phyloP scores from a whole-genome alignment of 192 early-diverging fungal species.

The Entomortierella parvispora region DNA sequence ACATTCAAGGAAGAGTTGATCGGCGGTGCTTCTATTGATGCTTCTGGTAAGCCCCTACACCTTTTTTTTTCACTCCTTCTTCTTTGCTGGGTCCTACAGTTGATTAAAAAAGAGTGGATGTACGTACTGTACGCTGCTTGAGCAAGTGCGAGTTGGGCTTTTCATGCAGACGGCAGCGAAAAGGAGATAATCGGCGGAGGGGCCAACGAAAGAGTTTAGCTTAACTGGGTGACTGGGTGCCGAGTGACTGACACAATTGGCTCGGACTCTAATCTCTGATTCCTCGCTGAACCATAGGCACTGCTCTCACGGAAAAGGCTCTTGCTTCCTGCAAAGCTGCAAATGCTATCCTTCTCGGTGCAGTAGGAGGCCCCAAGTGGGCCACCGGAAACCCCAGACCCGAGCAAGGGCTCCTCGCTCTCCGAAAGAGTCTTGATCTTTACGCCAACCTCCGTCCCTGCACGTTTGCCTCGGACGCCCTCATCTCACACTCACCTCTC shows the following conservation, averaged over 20 bases:
- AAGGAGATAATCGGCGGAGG: too few relatives aligned
- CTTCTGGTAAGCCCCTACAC: slow-evolving; percentile 70
- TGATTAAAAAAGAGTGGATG: neutral
- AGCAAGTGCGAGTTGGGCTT: neutral
- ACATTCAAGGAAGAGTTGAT: slow-evolving; percentile 85
- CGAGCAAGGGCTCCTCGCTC: slow-evolving; percentile 92
- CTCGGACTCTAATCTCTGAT: too few relatives aligned
- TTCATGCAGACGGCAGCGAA: too few relatives aligned
- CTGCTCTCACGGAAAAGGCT: slow-evolving; percentile 85
- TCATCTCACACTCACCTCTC: slow-evolving; percentile 87
- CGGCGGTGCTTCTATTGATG: slow-evolving; percentile 93
- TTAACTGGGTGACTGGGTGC: too few relatives aligned
- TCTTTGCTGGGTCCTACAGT: too few relatives aligned
- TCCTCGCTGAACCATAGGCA: slow-evolving; percentile 43
- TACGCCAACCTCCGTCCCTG: slow-evolving; percentile 98
- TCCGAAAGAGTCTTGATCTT: slow-evolving; percentile 92
- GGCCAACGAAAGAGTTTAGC: too few relatives aligned
- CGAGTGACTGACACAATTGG: too few relatives aligned
- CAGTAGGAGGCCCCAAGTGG: slow-evolving; percentile 98
- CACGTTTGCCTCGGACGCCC: slow-evolving; percentile 86
- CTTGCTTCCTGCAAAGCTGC: slow-evolving; percentile 83
- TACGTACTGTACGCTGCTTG: neutral
- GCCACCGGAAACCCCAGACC: slow-evolving; percentile 87
- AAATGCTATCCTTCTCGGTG: slow-evolving; percentile 94
- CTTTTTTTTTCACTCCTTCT: neutral